Evolutionary conservation across 2,329 filamentous ascomycete genomes (phyloP), one percentile per base, ranked within the genome.

Genomic region (Diplodia mutila): DNA sequence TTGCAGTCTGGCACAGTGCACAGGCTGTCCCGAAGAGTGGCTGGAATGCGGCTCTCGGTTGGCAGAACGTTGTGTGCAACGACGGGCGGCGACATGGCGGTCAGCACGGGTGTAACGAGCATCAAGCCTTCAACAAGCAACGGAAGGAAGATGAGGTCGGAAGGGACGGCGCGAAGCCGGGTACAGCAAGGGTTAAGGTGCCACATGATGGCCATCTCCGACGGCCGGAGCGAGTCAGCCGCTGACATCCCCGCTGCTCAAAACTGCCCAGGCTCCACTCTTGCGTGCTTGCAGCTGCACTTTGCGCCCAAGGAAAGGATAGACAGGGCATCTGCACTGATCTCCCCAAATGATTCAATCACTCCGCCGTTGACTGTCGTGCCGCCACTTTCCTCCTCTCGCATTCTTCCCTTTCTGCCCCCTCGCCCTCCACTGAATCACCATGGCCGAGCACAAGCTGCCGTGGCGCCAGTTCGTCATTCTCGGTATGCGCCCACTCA

Each of bases 401-500:
- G 21, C 49, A 18, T 7, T 14, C 21, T 23, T 23, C 29, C 25
- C 18, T 49, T 7, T 14, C 21, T 23, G 16, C 29, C 25, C 18
- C 51, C 59, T 27, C 59, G 55, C 21, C 37, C 37, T 37, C 55
- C 6, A n/a, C n/a, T n/a, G 23, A 25, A 46, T 29, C 32, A 51
- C 66, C 73, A 80, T 79, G 78, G 75, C 73, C 68, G 76, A 77
- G 71, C 76, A 73, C 67, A 75, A 74, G 66, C 70, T 80, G 64
- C 79, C 79, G 69, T 75, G 79, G 39, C 75, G 77, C 69, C 79
- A 80, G 69, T 73, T 80, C 71, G 73, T 75, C 12, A 79, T 80
- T 65, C 75, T 80, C 16, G 77, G 79, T 80, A 23, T n/a, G 57
- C 23, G 34, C 25, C 6, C 54, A 29, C 18, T 42, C 23, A 9